phyloP scores from a whole-genome alignment of 2,329 filamentous ascomycete species.

The Ilyonectria robusta region DNA sequence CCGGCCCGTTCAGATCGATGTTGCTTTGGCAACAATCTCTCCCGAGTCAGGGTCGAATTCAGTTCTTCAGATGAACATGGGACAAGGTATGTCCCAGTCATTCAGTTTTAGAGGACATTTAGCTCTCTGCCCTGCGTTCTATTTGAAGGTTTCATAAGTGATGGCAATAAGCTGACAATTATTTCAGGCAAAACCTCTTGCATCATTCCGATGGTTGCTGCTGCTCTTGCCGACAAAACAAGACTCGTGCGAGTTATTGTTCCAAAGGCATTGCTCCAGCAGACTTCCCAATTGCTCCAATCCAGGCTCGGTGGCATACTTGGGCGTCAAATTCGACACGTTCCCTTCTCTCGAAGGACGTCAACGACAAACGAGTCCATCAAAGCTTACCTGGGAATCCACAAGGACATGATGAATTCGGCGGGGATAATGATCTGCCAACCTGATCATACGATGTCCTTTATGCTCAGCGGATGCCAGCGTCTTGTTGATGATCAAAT shows the following conservation, averaged over 20 bases:
- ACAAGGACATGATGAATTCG: conserved; percentile 55
- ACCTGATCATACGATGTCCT: conserved; percentile 76
- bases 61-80: conserved; percentile 78
- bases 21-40: conserved; percentile 72
- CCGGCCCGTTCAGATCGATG: conserved; percentile 72
- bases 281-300: conserved; percentile 71
- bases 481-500: conserved; percentile 64
- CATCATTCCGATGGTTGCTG: conserved; percentile 67
- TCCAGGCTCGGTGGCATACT: conserved; percentile 68
- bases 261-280: conserved; percentile 69
- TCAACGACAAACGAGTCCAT: conserved; percentile 52
- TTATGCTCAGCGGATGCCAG: conserved; percentile 73
- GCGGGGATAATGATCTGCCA: conserved; percentile 71
- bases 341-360: conserved; percentile 70
- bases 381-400: conserved; percentile 48
- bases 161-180: neutral
- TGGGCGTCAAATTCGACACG: conserved; percentile 65
- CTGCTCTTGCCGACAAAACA: conserved; percentile 59
- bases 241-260: conserved; percentile 69
- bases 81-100: conserved; percentile 60
- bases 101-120: conserved; percentile 32
- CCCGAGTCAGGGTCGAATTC: conserved; percentile 68
- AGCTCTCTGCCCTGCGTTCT: conserved; percentile 35
- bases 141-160: neutral
- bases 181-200: conserved; percentile 68